Base-by-base conservation (phyloP, 305 asterid genomes). In the Fraxinus dipetala region DNA sequence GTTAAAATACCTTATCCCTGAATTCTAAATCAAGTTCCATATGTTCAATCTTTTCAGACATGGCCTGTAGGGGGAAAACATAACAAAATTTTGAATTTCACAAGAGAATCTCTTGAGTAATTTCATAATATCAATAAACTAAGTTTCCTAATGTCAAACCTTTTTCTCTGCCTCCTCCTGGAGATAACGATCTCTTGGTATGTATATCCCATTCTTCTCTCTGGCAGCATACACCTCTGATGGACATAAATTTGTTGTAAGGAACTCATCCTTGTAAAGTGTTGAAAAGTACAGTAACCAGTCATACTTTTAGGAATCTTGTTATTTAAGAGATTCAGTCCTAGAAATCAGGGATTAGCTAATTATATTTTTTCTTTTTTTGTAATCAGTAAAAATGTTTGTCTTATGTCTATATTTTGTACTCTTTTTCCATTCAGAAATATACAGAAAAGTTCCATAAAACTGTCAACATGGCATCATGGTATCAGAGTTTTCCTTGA, bases 211-310 rank as follows among this genome's bases (percentile, higher is more conserved):
- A 45, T 85, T 87, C 30, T 73, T 82, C 24, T 45, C 85, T 81
- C 86, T 89, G 26, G 87, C 30, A 77, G 56, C 86, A 35, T 74
- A 82, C 70, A 89, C 78, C 76, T 89, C 91, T 89, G 84, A 75
- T 69, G 75, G 4, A 78, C 51, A n/a, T 76, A 43, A 74, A 80
- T 13, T 30, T 70, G 24, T 70, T 70, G 43, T 30, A 31, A 70
- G 76, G 76, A 31, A 70, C 76, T 70, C 45, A 31, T 70, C 22
- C 20, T 70, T 32, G 13, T 32, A 5, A 69, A 69, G 78, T 69
- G 4, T 69, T 26, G 69, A 75, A 83, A 73, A 48, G 14, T 56
- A 56, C 65, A 56, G 65, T 56, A 56, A 56, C 26, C 26, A 56
- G 65, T 56, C 26, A 56, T 56, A 56, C 67, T 56, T 56, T 56